Evolutionary conservation across 192 early-diverging fungal genomes (phyloP).

Genomic region (Mortierella hygrophila): DNA sequence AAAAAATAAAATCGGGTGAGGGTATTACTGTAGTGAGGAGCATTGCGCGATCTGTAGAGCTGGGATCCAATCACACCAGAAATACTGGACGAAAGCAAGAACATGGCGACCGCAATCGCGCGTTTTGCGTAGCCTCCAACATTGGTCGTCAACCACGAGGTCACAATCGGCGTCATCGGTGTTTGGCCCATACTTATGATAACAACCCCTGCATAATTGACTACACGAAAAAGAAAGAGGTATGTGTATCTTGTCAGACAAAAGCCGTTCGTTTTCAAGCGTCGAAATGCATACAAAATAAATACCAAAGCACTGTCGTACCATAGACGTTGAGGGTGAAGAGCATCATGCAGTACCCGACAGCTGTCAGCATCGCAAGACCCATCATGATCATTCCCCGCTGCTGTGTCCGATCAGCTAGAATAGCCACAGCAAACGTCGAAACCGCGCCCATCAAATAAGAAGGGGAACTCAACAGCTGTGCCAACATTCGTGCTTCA

Average conservation of each 20-base stretch:
- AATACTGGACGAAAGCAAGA: conserved; percentile 27
- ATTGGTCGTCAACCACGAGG: conserved; percentile 49
- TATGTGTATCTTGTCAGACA: no score
- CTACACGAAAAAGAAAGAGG: neutral
- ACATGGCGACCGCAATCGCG: conserved; percentile 29
- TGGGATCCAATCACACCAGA: conserved; percentile 26
- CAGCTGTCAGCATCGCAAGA: conserved; percentile 14
- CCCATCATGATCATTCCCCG: conserved; percentile 33
- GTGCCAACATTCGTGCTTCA: conserved; percentile 27
- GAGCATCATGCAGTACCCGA: conserved; percentile 33
- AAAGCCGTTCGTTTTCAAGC: neutral
- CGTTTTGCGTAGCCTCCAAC: conserved; percentile 43
- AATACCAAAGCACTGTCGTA: neutral
- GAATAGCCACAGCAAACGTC: conserved; percentile 14
- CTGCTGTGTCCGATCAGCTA: conserved; percentile 45
- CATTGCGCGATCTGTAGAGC: conserved; percentile 20
- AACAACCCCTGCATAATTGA: conserved; percentile 32
- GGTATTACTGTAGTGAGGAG: conserved; percentile 20
- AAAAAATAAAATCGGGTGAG: neutral
- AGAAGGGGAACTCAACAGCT: conserved; percentile 22
- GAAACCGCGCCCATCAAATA: conserved; percentile 30
- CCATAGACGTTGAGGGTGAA: conserved; percentile 34
- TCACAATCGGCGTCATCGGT: conserved; percentile 30
- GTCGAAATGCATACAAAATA: neutral
- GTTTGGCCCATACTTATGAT: conserved; percentile 42